Base-by-base conservation (phyloP, 441 rosid genomes). In the Codiaeum variegatum region DNA sequence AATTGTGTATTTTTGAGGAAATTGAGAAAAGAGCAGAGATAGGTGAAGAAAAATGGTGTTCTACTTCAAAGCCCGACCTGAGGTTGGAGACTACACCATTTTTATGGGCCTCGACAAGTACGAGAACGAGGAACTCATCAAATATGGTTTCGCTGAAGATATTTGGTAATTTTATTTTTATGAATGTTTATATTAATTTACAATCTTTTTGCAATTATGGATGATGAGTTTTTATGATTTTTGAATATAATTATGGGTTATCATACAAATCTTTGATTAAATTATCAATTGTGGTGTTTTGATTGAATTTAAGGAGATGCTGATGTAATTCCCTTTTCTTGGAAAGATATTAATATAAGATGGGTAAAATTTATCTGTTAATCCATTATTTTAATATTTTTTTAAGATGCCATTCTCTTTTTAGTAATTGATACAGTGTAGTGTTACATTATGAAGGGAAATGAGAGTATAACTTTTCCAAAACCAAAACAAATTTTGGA, bases 61-160 rank as follows among this genome's bases (percentile, higher is more conserved):
- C 76, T 93, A 91, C 94, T 93, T 95, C 91, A 91, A 95, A 77
- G 97, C 89, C 67, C 88, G 97, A 62, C 91, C 98, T 40, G 99
- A 95, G 76, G 92, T 84, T 21, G 99, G 99, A 31, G 99, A 93
- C 80, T 95, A 89, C 91, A 91, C 97, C 76, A 90, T 95, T 76
- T 93, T 93, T 88, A 95, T 93, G 99, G 98, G 98, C 34, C 89
- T 95, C 73, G 99, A 95, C 84, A 95, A 95, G 93, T 79, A 82
- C 87, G 99, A 95, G 91, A 95, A 95, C 86, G 99, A 95, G 76
- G 99, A 95, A 79, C 99, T 95, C 69, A 95, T 95, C 90, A 95
- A 87, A 80, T 95, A 91, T 75, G 99, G 99, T 79, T 91, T 93
- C 88, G 93, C 86, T 13, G 98, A 95, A 87, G 97, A 93, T 74